These are phyloP conservation scores for Alternaria hordeiaustralica DNA, from an alignment of 2,329 filamentous ascomycete species.

Conservation along the genomic window DNA sequence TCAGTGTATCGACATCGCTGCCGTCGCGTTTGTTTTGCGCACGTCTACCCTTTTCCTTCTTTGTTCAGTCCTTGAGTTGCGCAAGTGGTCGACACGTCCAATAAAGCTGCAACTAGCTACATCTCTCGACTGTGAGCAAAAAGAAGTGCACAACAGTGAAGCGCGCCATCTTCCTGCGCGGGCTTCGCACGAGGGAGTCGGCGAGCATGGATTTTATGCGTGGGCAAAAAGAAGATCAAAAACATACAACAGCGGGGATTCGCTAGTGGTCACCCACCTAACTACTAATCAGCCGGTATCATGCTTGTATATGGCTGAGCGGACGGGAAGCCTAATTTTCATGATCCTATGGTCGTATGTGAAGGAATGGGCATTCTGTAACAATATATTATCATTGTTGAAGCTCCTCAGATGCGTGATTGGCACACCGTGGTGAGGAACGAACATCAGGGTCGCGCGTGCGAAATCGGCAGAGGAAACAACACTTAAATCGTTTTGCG, in stretches of 20 bases:
- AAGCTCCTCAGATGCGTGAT: rapidly evolving
- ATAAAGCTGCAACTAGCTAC: too few relatives aligned
- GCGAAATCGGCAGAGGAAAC: background rate
- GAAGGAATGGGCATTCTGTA: too few relatives aligned
- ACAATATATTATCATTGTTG: too few relatives aligned
- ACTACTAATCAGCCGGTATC: too few relatives aligned
- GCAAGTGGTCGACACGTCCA: background rate
- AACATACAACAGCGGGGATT: background rate
- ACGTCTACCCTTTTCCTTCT: background rate
- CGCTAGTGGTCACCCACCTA: too few relatives aligned
- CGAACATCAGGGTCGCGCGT: background rate
- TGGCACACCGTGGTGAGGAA: background rate
- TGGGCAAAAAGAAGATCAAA: background rate
- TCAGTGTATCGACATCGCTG: background rate
- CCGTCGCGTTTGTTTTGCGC: background rate
- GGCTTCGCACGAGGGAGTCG: rapidly evolving
- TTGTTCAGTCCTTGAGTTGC: background rate
- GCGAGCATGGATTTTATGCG: background rate
- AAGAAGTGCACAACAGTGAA: background rate
- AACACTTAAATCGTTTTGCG: background rate
- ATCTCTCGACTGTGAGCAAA: background rate
- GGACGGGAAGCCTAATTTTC: too few relatives aligned
- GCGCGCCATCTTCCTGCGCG: background rate
- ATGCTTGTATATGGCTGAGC: too few relatives aligned
- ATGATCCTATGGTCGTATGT: too few relatives aligned